Conservation (phyloP, 345 rosid genomes). For the Firmiana major region DNA sequence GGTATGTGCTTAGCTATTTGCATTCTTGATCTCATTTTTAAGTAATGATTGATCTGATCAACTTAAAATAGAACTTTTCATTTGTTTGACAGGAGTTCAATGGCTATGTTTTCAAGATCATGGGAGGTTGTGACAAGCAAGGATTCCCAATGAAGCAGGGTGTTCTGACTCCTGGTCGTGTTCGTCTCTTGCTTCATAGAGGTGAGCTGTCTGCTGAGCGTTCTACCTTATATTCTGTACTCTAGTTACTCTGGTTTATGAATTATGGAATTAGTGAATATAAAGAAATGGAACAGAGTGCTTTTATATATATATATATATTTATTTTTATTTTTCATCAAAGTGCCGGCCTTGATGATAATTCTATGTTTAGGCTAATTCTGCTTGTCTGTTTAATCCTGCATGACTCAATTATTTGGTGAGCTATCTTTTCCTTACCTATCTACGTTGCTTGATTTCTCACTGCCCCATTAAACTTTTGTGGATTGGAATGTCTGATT, state of each 20-base stretch:
- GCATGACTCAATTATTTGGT: background rate
- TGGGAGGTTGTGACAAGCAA: conserved; percentile 67
- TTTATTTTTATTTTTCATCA: background rate
- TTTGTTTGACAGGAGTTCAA: conserved; percentile 47
- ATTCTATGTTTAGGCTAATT: background rate
- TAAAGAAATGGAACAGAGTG: background rate
- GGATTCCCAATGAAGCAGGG: conserved; percentile 76
- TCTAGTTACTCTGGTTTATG: background rate
- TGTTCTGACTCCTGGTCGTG: conserved; percentile 59
- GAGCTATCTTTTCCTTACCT: background rate
- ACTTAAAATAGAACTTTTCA: background rate
- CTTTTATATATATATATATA: no score
- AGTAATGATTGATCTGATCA: background rate
- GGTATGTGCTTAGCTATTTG: conserved; percentile 28
- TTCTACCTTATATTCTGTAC: background rate
- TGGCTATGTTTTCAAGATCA: conserved; percentile 62
- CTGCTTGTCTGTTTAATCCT: background rate
- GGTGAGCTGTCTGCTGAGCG: conserved; percentile 25
- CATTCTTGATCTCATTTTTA: background rate
- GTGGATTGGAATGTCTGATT: background rate
- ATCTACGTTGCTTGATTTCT: background rate
- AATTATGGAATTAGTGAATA: background rate
- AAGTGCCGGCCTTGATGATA: background rate
- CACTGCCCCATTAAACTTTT: background rate
- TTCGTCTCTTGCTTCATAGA: conserved; percentile 61